phyloP scores from a whole-genome alignment of 495 filamentous ascomycete species.

The Pseudoneurospora amorphoporcata region DNA sequence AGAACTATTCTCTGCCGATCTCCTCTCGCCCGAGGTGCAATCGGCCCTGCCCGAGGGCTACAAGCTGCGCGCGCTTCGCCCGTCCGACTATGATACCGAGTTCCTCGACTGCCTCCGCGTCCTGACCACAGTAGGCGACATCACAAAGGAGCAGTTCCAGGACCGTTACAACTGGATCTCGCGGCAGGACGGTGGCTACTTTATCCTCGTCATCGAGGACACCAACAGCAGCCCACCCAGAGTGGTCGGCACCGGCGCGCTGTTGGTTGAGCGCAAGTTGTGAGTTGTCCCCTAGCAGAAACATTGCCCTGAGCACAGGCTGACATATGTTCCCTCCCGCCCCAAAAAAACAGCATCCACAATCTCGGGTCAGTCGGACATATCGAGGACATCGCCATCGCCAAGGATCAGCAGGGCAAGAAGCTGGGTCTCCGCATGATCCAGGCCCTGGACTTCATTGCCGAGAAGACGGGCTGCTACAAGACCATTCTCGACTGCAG shows the following conservation, averaged over 20 bases:
- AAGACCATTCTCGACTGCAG: constrained; percentile 61
- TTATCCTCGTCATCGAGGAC: constrained; percentile 73
- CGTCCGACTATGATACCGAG: constrained; percentile 63
- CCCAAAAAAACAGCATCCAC: constrained; percentile 46
- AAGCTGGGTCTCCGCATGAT: constrained; percentile 89
- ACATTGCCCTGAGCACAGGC: not conserved
- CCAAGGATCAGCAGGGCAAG: constrained; percentile 90
- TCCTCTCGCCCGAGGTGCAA: constrained; percentile 68
- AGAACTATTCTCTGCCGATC: constrained; percentile 62
- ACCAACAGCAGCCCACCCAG: constrained; percentile 32
- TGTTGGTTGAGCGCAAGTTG: constrained; percentile 85
- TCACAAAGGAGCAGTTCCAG: constrained; percentile 62
- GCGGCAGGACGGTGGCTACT: constrained; percentile 70
- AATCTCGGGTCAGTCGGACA: constrained; percentile 75
- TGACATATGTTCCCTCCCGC: constrained; percentile 1
- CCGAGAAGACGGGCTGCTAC: constrained; percentile 78
- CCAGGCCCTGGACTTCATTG: constrained; percentile 84
- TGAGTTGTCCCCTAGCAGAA: constrained; percentile 24
- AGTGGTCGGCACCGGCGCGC: constrained; percentile 76
- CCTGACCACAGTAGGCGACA: constrained; percentile 86
- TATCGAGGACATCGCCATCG: constrained; percentile 96
- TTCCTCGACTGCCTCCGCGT: constrained; percentile 89
- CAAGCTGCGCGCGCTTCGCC: constrained; percentile 67
- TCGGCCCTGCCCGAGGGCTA: constrained; percentile 69
- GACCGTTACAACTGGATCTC: constrained; percentile 78